Evolutionary conservation across 768 basidiomycete genomes (phyloP), one percentile per base, ranked within the genome.

Genomic region (Leccinum imitatum): DNA sequence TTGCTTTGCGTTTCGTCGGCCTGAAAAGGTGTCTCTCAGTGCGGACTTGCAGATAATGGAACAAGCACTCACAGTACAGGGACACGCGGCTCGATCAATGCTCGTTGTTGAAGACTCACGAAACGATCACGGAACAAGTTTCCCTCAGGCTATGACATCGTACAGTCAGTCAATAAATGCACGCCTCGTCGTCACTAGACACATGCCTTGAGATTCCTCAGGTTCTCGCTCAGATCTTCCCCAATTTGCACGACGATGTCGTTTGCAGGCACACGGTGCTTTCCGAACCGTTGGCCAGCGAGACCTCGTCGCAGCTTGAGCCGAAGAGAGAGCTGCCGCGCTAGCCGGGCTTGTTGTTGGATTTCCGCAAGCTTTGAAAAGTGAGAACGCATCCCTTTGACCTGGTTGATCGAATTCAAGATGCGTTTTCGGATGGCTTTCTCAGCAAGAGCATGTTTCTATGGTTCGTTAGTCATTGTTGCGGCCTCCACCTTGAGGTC

Each of bases 41-140:
- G n/a, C 33, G 37, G 9, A 33, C 50, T 52, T 53, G 46, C 31
- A 47, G 53, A 14, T 6, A 2, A 31, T 44, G 82, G 56, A 11
- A 19, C 4, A 17, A 14, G 27, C 13, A 62, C 71, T 61, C 72
- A 94, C 92, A 88, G 58, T 41, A 93, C 85, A 25, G 82, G 88
- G n/a, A 84, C 83, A 17, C 93, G 86, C 17, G 95, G 94, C 70
- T 97, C 95, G 53, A 96, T 77, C 41, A 95, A 79, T 0, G 90
- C 92, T 30, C 93, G 82, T 62, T 95, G 90, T 67, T 96, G 94
- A 69, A 97, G 76, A 70, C 90, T 93, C 31, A 88, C 74, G 77
- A 93, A 94, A 2, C 93, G 85, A 71, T 97, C 95, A 23, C 87
- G 83, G 82, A 96, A 96, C 35, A 95, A 76, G 70, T 96, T 97